phyloP scores from a whole-genome alignment of 2,329 filamentous ascomycete genomes.

The Fusarium illudens region DNA sequence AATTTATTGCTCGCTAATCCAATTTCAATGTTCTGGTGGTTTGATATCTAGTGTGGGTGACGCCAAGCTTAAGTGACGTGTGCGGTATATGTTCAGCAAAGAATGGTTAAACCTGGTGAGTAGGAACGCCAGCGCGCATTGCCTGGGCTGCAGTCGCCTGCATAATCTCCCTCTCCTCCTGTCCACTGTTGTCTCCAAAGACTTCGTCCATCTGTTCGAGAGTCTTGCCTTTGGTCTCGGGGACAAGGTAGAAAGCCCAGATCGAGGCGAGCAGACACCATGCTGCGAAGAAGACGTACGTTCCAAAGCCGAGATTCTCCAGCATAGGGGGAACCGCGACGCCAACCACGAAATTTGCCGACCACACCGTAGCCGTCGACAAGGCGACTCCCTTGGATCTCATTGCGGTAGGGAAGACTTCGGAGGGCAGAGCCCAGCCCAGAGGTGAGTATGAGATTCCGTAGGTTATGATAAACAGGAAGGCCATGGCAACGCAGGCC shows the following conservation, averaged over 20 bases:
- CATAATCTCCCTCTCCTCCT: conserved; percentile 19
- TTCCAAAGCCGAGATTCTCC: not conserved
- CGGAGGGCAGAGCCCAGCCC: conserved; percentile 53
- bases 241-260: conserved; percentile 69
- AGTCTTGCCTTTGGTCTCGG: conserved; percentile 74
- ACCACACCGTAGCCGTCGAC: not conserved
- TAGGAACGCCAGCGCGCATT: not conserved
- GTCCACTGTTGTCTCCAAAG: conserved; percentile 55
- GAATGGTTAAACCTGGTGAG: not conserved
- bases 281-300: conserved; percentile 72
- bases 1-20: not conserved
- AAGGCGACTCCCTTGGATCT: conserved; percentile 55
- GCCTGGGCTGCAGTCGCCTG: not conserved
- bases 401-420: conserved; percentile 51
- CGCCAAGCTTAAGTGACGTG: not conserved
- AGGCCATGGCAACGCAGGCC: conserved; percentile 67
- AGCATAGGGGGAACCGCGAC: not conserved
- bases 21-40: not conserved
- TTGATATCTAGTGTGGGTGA: not conserved
- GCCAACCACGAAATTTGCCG: not conserved
- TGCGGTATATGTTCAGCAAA: not conserved
- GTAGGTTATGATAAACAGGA: conserved; percentile 57
- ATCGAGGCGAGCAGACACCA: conserved; percentile 52
- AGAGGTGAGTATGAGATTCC: conserved; percentile 50
- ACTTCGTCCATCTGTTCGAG: conserved; percentile 80